phyloP scores from a whole-genome alignment of 208 protist genomes.

The Leishmania martiniquensis region DNA sequence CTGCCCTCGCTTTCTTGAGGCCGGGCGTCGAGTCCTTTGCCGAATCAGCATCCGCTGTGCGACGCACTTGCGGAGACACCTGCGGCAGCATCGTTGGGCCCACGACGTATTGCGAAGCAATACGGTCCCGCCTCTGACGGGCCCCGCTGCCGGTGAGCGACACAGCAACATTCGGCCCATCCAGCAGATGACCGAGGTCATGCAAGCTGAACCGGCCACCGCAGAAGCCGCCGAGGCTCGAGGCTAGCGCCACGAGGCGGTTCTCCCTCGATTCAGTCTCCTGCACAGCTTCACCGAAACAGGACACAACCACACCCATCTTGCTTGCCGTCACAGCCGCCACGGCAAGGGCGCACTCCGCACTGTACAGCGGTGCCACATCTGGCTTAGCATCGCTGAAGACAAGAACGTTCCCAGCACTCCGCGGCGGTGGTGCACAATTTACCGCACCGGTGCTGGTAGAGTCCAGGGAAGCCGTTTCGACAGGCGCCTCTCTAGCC shows the following conservation, averaged over 20 bases:
- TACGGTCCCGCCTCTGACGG: conserved; percentile 41
- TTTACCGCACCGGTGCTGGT: neutral
- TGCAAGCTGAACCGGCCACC: conserved; percentile 28
- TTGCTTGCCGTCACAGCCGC: conserved; percentile 41
- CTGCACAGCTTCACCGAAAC: conserved; percentile 52
- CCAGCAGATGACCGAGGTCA: conserved; percentile 46
- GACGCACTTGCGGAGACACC: neutral
- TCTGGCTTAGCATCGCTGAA: conserved; percentile 56
- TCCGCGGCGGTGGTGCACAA: neutral
- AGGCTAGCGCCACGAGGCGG: conserved; percentile 45
- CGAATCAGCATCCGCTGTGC: neutral
- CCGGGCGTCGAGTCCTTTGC: neutral
- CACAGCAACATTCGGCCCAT: conserved; percentile 13
- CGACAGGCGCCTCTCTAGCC: neutral
- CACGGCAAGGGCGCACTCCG: conserved; percentile 73
- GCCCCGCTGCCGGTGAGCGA: neutral
- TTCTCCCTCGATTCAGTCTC: conserved; percentile 10
- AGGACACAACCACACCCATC: conserved; percentile 41
- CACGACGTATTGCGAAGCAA: conserved; percentile 69
- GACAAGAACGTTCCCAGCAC: conserved; percentile 35
- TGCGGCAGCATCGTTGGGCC: conserved; percentile 55
- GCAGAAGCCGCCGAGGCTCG: conserved; percentile 44
- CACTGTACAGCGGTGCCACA: conserved; percentile 34
- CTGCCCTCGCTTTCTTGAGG: neutral
- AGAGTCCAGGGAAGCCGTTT: conserved; percentile 3